Base-by-base conservation (phyloP, 257 asterid genomes). In the Scutellaria barbata region DNA sequence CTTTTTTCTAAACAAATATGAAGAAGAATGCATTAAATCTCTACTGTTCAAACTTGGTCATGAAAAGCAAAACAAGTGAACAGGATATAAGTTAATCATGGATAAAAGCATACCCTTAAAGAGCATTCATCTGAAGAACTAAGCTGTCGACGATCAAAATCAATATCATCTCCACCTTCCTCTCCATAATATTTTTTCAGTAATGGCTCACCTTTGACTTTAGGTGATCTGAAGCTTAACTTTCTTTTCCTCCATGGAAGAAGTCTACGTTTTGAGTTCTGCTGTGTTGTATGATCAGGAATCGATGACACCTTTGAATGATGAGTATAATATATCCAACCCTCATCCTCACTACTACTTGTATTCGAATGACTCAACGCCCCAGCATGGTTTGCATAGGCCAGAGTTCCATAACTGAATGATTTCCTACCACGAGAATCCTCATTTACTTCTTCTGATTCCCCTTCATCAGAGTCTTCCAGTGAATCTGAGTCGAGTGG, bases 91-190 rank as follows among this genome's bases (percentile, higher is more conserved):
- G 25, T 30, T 30, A 35, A 48, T 16, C 59, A 14, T 6, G 41
- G 52, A 41, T 17, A 10, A 10, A 37, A 20, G 10, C 75, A 8
- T 87, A 91, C 96, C 82, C 61, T 75, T 57, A 79, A 62, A 73
- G 66, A 76, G 71, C 91, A 86, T 71, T 92, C 95, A 60, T 91
- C 90, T 0, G 97, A 85, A 60, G 93, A 85, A 66, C 91, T 78
- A 61, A 92, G 89, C 73, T 83, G 92, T 52, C 98, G 79, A n/a
- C 98, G 95, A 80, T 89, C 98, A 73, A 87, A 86, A 70, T 89
- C 98, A 70, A 89, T 92, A 68, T 92, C 98, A 66, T 92, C 98
- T 11, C 96, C 98, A 33, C 98, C 97, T 70, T 92, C 96, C 68
- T 92, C 98, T 16, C 87, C 95, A 47, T 87, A 83, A 57, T 63